These are phyloP conservation scores for Aspergillus thermomutatus DNA, from an alignment of 2,329 filamentous ascomycete species.

Conservation along the genomic window DNA sequence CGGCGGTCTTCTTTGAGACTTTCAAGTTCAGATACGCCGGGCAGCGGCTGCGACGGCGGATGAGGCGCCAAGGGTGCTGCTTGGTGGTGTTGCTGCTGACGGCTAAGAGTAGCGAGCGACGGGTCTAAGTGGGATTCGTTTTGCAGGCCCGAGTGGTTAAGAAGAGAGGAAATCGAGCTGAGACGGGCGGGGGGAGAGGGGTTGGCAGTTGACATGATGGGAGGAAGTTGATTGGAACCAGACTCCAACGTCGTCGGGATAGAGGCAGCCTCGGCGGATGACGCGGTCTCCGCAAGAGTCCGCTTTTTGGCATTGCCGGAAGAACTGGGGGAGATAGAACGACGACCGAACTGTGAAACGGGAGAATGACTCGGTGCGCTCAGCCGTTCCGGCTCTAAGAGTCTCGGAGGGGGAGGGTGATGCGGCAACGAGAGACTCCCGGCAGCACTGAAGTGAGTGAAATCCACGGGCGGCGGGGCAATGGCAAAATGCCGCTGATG, in stretches of 20 bases:
- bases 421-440: constrained; percentile 31
- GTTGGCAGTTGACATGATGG: constrained; percentile 36
- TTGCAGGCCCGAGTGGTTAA: constrained; percentile 54
- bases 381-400: constrained; percentile 30
- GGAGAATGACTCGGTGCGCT: constrained; percentile 23
- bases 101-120: constrained; percentile 30
- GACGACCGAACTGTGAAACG: constrained; percentile 27
- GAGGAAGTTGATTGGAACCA: constrained; percentile 37
- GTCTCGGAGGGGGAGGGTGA: constrained; percentile 27
- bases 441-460: constrained; percentile 43
- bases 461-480: constrained; percentile 48
- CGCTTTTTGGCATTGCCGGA: constrained; percentile 34
- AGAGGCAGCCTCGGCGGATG: constrained; percentile 24
- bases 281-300: constrained; percentile 32
- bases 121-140: constrained; percentile 43
- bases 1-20: constrained; percentile 59
- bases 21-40: constrained; percentile 46
- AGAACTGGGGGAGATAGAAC: constrained; percentile 31
- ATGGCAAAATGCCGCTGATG: constrained; percentile 27
- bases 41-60: constrained; percentile 25
- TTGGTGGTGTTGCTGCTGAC: constrained; percentile 28
- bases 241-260: constrained; percentile 29
- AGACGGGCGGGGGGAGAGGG: constrained; percentile 55
- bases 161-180: constrained; percentile 71
- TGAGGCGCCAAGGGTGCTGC: constrained; percentile 19